A percentile compares a stretch with the other conserved stretches of the same genome.
phyloP scores from a whole-genome alignment of 805 yeast species.

The Zygotorulaspora danielsina region DNA sequence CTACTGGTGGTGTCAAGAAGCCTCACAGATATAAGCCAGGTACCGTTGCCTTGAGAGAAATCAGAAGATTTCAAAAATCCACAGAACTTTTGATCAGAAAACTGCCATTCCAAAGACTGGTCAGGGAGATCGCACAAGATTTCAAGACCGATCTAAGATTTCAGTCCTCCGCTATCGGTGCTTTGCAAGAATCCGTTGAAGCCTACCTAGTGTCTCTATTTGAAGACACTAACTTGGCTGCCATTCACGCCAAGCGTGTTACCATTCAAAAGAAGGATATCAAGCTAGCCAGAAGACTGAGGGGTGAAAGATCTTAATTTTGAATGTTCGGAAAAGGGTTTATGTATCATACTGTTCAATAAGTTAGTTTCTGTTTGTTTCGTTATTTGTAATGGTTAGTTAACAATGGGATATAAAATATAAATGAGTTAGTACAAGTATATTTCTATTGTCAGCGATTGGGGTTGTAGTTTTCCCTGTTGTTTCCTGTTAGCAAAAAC shows the following conservation, averaged over 20 bases:
- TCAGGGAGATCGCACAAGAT: conserved; percentile 92
- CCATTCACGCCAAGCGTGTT: conserved; percentile 98
- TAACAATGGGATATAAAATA: conserved; percentile 1
- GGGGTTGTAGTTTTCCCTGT: not conserved
- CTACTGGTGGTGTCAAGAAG: conserved; percentile 88
- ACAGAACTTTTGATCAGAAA: conserved; percentile 94
- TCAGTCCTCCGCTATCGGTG: conserved; percentile 97
- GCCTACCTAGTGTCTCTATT: conserved; percentile 94
- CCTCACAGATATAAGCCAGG: conserved; percentile 98
- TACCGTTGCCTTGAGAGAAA: conserved; percentile 94
- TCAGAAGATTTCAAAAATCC: conserved; percentile 95
- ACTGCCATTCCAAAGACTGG: conserved; percentile 95
- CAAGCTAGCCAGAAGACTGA: conserved; percentile 94
- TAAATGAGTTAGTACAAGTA: not conserved
- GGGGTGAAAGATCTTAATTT: conserved; percentile 83
- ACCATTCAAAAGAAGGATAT: conserved; percentile 98
- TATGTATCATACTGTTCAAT: conserved; percentile 1
- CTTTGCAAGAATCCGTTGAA: conserved; percentile 97
- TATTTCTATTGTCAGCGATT: not conserved
- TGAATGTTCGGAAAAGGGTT: not conserved
- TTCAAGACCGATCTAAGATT: conserved; percentile 90
- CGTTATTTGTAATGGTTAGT: conserved; percentile 1
- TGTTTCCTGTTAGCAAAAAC: not conserved
- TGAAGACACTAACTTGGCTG: conserved; percentile 98
- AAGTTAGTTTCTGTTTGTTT: not conserved